Evolutionary conservation across 2,329 filamentous ascomycete genomes (phyloP).

Genomic region (Fusarium pininemorale): DNA sequence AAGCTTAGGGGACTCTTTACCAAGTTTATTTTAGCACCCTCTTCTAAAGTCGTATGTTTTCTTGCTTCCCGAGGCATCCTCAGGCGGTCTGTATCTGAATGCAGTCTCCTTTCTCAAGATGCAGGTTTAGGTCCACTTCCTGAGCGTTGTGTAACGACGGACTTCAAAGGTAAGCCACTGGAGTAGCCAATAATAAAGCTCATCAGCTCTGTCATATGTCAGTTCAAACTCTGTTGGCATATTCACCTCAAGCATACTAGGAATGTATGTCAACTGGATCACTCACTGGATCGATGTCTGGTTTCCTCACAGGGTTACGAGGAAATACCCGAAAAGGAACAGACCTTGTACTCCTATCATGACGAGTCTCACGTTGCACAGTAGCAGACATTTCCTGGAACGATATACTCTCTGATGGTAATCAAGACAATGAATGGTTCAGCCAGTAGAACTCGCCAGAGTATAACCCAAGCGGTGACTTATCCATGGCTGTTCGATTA

Average conservation of each 20-base stretch:
- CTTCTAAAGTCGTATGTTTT: too few species aligned
- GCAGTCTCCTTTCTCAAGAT: background rate
- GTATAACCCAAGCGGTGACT: background rate
- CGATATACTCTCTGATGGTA: background rate
- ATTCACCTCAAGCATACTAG: background rate
- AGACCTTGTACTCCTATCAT: background rate
- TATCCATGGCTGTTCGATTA: background rate
- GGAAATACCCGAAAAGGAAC: background rate
- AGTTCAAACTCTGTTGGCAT: background rate
- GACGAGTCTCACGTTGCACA: background rate
- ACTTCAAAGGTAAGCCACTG: background rate
- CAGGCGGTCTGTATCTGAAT: background rate
- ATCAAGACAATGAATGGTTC: background rate
- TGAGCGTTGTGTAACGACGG: background rate
- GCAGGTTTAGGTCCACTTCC: background rate
- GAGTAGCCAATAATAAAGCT: background rate
- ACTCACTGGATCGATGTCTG: background rate
- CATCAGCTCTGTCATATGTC: background rate
- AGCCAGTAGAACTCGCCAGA: background rate
- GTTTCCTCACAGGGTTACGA: background rate
- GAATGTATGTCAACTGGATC: background rate
- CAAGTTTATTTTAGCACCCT: too few species aligned
- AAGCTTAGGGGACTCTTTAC: too few species aligned
- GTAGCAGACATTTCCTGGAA: background rate
- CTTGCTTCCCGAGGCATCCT: too few species aligned